These are phyloP conservation scores for Ophidiomyces ophidiicola DNA, from an alignment of 2,329 filamentous ascomycete genomes.

Conservation along the genomic window DNA sequence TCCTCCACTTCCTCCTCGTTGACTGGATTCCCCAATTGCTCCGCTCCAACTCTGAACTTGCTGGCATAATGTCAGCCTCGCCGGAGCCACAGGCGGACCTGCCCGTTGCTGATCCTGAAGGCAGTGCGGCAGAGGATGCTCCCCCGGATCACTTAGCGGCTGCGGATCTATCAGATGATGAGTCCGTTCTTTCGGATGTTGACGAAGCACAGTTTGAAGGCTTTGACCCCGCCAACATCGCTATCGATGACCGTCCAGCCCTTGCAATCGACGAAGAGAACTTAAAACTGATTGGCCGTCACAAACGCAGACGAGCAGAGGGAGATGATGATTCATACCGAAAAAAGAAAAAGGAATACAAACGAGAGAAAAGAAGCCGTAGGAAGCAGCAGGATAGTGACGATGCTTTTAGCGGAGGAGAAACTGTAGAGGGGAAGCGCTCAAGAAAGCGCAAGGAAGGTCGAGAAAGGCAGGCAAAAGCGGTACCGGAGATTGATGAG, in stretches of 20 bases:
- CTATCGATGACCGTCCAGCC: constrained; percentile 48
- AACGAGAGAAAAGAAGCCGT: constrained; percentile 51
- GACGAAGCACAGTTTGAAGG: constrained; percentile 55
- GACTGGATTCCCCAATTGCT: too few species aligned
- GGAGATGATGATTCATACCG: constrained; percentile 48
- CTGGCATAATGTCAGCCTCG: constrained; percentile 28
- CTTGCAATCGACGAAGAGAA: constrained; percentile 51
- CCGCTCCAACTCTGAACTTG: too few species aligned
- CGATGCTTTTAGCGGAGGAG: constrained; percentile 41
- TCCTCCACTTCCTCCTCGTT: too few species aligned
- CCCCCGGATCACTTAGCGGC: constrained; percentile 22
- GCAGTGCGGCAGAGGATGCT: constrained; percentile 12
- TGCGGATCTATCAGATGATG: constrained; percentile 43
- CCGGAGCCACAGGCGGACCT: constrained; percentile 21
- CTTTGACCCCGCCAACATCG: constrained; percentile 49
- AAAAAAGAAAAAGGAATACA: constrained; percentile 52
- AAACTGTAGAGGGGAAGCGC: constrained; percentile 44
- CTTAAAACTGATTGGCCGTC: constrained; percentile 47
- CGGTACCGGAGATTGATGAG: constrained; percentile 56
- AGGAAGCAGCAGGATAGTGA: constrained; percentile 54
- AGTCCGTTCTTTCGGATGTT: constrained; percentile 51
- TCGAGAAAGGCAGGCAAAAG: constrained; percentile 40
- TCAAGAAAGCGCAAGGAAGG: constrained; percentile 38
- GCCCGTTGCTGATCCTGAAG: constrained; percentile 5
- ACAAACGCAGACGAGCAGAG: constrained; percentile 53